Evolutionary conservation across 2,329 filamentous ascomycete genomes (phyloP), one percentile per base, ranked within the genome.

Genomic region (Juglanconis oblonga): DNA sequence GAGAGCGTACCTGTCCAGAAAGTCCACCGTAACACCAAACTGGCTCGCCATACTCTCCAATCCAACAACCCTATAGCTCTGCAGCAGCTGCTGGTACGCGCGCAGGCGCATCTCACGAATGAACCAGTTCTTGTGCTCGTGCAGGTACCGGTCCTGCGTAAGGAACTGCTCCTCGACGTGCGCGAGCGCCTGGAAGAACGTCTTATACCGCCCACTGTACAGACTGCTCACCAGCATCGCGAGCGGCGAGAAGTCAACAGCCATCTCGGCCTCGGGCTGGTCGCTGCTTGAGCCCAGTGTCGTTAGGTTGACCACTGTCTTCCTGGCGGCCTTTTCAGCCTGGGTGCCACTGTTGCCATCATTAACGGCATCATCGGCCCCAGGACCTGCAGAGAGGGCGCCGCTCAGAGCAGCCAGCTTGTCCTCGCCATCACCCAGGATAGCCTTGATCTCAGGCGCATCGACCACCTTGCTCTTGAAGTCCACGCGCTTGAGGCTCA

Each of bases 391-490:
- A 1, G 92, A 95, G 57, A 92, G 78, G 36, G 89, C 88, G 17
- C 93, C 92, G 35, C 88, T 87, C 29, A 97, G 80, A 0, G 92
- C 92, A 36, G 92, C 83, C 57, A 97, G 80, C 76, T 94, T 94
- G 71, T 97, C 93, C 68, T 96, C 90, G 31, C 88, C 88, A 67
- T 94, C 88, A 61, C 94, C 95, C 31, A 99, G 86, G 65, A 99
- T 96, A 42, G 95, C 95, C 79, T 95, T 96, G 79, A 99, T 97
- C 78, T 99, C 95, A 11, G 95, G 94, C 7, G 95, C 95, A 74
- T 99, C 95, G 45, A 99, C 94, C 32, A 99, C 95, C 81, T 98
- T 98, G 66, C 91, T 91, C 82, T 99, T 99, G 85, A 99, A 99
- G 76, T 99, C 95, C 38, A 97, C 92, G 52, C 95, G 90, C 81